Evolutionary conservation across 805 yeast genomes (phyloP).

Genomic region (Myxozyma mucilagina): DNA sequence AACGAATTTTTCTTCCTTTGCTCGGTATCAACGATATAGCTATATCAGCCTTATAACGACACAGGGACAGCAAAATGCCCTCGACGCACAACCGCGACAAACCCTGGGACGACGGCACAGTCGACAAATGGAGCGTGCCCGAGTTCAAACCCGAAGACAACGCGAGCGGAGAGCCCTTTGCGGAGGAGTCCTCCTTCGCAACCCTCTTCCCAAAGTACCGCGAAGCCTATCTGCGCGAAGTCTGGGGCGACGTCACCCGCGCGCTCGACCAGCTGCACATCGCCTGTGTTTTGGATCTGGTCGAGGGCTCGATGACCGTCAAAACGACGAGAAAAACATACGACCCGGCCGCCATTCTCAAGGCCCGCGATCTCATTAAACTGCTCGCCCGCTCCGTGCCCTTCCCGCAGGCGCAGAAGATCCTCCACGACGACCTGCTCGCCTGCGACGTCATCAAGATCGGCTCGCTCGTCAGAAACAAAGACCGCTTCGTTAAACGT

Average conservation of each 20-base stretch:
- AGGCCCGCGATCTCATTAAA: constrained; percentile 93
- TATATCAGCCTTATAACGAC: too few species aligned
- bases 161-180: constrained; percentile 78
- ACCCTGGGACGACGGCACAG: constrained; percentile 48
- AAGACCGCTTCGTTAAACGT: constrained; percentile 91
- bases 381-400: constrained; percentile 95
- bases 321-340: constrained; percentile 92
- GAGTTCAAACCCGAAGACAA: constrained; percentile 90
- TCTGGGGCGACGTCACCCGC: constrained; percentile 92
- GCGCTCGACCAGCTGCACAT: constrained; percentile 66
- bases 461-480: constrained; percentile 83
- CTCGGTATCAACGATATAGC: background rate
- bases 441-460: constrained; percentile 97
- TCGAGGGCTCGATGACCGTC: constrained; percentile 97
- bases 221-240: constrained; percentile 80
- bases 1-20: too few species aligned
- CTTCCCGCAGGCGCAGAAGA: constrained; percentile 91
- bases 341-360: constrained; percentile 91
- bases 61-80: constrained; percentile 67
- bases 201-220: constrained; percentile 95
- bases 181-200: constrained; percentile 95
- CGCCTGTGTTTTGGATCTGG: constrained; percentile 82
- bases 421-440: constrained; percentile 75
- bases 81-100: constrained; percentile 92
- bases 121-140: constrained; percentile 71